These are phyloP conservation scores for Hypoxylon crocopeplum DNA, from an alignment of 495 filamentous ascomycete species.

Conservation along the genomic window DNA sequence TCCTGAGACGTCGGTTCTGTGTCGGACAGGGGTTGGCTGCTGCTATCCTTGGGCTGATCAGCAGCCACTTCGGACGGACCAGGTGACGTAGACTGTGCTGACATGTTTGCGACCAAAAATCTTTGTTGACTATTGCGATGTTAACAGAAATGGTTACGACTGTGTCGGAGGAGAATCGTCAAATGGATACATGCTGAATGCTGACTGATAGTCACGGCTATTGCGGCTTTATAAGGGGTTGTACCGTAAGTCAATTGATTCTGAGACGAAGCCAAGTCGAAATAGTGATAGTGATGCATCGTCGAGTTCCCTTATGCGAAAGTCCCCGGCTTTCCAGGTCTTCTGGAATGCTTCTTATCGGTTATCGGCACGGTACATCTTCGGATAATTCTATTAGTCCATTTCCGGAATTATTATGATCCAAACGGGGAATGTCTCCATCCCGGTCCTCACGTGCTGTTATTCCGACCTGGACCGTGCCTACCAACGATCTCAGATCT, in stretches of 20 bases:
- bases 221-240: conserved; percentile 21
- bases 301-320: conserved; percentile 21
- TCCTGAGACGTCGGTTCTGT: conserved; percentile 29
- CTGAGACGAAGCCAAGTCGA: conserved; percentile 37
- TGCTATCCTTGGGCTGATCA: conserved; percentile 37
- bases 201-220: conserved; percentile 19
- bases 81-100: conserved; percentile 29
- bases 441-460: too few species aligned
- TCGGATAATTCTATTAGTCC: conserved; percentile 13
- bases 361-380: conserved; percentile 28
- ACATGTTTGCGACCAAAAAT: conserved; percentile 23
- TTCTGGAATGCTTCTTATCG: conserved; percentile 33
- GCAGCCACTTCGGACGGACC: conserved; percentile 26
- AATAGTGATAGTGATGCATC: conserved; percentile 26
- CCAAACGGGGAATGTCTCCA: too few species aligned
- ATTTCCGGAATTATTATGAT: neutral
- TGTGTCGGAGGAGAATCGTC: conserved; percentile 23
- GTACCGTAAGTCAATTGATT: conserved; percentile 33
- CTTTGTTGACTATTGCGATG: conserved; percentile 17
- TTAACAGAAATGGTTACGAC: conserved; percentile 30
- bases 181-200: conserved; percentile 37
- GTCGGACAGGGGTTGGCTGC: conserved; percentile 21
- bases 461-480: too few species aligned
- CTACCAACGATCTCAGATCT: too few species aligned
- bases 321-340: too few species aligned